phyloP scores from a whole-genome alignment of 2,329 filamentous ascomycete species.

The Aspergillus phoenicis region DNA sequence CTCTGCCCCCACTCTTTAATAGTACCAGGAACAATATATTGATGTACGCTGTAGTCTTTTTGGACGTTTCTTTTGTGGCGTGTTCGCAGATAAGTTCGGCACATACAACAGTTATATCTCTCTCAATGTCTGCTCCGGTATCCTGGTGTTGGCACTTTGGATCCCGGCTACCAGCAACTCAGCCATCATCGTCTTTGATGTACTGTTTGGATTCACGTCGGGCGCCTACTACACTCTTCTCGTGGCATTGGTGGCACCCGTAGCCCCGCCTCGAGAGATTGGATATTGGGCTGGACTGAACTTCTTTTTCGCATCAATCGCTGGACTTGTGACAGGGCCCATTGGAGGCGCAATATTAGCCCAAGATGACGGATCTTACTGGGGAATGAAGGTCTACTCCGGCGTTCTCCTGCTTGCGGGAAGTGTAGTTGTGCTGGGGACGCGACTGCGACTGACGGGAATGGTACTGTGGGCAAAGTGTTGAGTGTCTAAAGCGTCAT shows the following conservation, averaged over 20 bases:
- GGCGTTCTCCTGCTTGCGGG: conserved; percentile 56
- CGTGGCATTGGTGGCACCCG: conserved; percentile 63
- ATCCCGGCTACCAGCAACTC: conserved; percentile 49
- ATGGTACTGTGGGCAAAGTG: neutral
- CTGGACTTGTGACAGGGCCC: conserved; percentile 65
- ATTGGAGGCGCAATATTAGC: conserved; percentile 65
- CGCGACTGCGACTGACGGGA: conserved; percentile 1
- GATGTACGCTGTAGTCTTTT: conserved; percentile 17
- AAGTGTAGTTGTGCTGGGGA: conserved; percentile 3
- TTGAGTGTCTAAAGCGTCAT: neutral
- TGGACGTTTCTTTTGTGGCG: conserved; percentile 21
- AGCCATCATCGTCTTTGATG: conserved; percentile 62
- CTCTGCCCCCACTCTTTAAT: neutral
- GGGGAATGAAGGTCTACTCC: conserved; percentile 66
- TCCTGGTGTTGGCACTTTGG: conserved; percentile 23
- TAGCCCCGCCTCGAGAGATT: conserved; percentile 67
- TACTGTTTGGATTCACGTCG: conserved; percentile 66
- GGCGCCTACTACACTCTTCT: conserved; percentile 64
- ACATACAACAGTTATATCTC: conserved; percentile 23
- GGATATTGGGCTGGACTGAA: conserved; percentile 65
- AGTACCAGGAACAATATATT: neutral
- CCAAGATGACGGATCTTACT: conserved; percentile 55
- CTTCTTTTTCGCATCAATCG: conserved; percentile 63
- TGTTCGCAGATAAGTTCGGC: conserved; percentile 21
- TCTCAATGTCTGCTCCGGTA: conserved; percentile 10